Base-by-base conservation (phyloP, 1,284 basidiomycete genomes). In the Apiotrichum siamense region DNA sequence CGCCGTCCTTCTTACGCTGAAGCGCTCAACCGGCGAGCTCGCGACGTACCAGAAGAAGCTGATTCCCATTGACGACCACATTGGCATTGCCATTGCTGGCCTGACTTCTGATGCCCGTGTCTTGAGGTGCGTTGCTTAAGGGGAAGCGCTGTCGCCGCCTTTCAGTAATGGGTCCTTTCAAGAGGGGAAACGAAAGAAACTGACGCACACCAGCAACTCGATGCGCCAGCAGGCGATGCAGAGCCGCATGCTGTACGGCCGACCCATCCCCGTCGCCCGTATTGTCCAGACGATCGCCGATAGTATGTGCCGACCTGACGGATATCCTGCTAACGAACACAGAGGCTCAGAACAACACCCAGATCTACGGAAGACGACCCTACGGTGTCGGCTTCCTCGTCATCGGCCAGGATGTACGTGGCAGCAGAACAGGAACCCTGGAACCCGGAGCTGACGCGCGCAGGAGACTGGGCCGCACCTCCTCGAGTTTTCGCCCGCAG, bases 31-130 rank as follows among this genome's bases (percentile, higher is more conserved):
- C 11, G 93, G 93, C 58, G 96, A 98, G 76, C 83, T 99, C 47
- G 94, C 96, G 15, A 89, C 88, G 35, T 97, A 98, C 79, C 96
- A 99, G 73, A 93, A 98, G 78, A 98, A 99, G 82, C 88, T 98
- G 85, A 94, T 96, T 74, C 82, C 91, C 67, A 96, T 99, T 82
- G 96, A 98, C 73, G 93, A 97, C 74, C 96, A 99, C 77, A 85
- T 97, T 67, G 96, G 96, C 39, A 92, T 99, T 67, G 96, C 92
- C 42, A 98, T 98, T 70, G 96, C 96, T 44, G 96, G 96, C 20
- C 78, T 99, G 57, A 99, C 96, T 9, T 93, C 88, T 46, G 96
- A 99, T 78, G 96, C 96, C 47, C 86, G 96, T 72, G 96, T 98
- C 1, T 75, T 97, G 62, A 93, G 90, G 91, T 93, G 41, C 58